Evolutionary conservation across 192 early-diverging fungal genomes (phyloP), one percentile per base, ranked within the genome.

Genomic region (Coemansia sp.): DNA sequence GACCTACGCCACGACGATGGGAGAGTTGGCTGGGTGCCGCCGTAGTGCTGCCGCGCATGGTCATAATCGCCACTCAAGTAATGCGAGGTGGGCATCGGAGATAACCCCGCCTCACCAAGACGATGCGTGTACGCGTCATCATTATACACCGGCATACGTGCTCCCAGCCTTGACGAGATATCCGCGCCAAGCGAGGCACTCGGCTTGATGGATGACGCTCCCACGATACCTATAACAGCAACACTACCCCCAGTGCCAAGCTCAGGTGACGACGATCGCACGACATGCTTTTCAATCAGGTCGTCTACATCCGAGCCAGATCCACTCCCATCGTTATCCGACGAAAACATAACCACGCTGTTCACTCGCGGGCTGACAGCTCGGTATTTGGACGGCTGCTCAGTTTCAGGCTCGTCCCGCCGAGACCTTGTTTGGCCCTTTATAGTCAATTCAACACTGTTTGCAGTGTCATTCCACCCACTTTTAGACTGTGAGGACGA

Each of bases 351-450:
- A 11, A 79, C 56, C 16, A 36, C 45, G 56, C 48, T 63, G 9
- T 46, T 24, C 18, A 51, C 53, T 14, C 50, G 60, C 26, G 76
- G 76, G 8, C 76, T 79, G 26, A 45, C 23, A 6, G 51, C 45
- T 43, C 64, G 63, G 21, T 57, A 55, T 35, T 70, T 79, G 11
- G 56, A 8, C 1, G 23, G 35, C 13, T 61, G 40, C 42, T 58
- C 60, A 5, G 37, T 36, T 14, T 24, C 14, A 0, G 18, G 9
- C 11, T 62, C 48, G 7, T 63, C 63, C 18, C 71, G 60, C 26
- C 48, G 46, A 33, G 73, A 65, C 65, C 66, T 79, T 21, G 59
- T 79, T 18, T 61, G 46, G 36, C 76, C 76, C 43, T 79, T 79
- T 13, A 73, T 79, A 2, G 56, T 59, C 71, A 79, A 33, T 21